These are phyloP conservation scores for Cladosporium halotolerans DNA, from an alignment of 2,329 filamentous ascomycete genomes.

Conservation along the genomic window DNA sequence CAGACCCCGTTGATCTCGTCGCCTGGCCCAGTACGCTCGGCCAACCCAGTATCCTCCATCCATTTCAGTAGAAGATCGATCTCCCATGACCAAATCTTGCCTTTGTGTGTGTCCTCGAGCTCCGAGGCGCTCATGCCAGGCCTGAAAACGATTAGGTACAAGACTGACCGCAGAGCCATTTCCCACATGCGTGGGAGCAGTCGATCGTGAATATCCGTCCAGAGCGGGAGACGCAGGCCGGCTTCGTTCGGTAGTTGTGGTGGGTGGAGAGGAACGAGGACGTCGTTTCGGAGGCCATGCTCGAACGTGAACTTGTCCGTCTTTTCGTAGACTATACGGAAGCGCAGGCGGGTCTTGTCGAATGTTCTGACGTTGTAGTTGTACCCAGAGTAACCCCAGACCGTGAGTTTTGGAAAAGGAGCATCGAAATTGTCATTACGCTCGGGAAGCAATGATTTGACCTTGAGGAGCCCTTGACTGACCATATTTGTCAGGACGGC, in stretches of 20 bases:
- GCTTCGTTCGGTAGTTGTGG: conserved; percentile 14
- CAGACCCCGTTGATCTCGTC: conserved; percentile 29
- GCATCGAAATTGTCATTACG: conserved; percentile 47
- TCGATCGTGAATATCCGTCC: conserved; percentile 63
- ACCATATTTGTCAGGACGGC: conserved; percentile 63
- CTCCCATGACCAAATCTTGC: conserved; percentile 59
- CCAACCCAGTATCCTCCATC: conserved; percentile 49
- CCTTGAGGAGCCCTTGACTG: conserved; percentile 49
- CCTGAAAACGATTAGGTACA: conserved; percentile 57
- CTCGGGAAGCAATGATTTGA: conserved; percentile 52
- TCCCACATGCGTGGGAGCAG: conserved; percentile 57
- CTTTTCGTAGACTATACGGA: conserved; percentile 54
- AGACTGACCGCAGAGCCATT: conserved; percentile 55
- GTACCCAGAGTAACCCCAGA: conserved; percentile 64
- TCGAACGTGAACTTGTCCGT: conserved; percentile 54
- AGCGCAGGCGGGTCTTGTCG: conserved; percentile 59
- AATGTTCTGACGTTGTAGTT: conserved; percentile 66
- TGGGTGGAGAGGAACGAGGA: conserved; percentile 25
- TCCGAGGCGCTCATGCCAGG: conserved; percentile 50
- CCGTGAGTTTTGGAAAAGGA: conserved; percentile 39
- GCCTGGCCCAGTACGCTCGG: conserved; percentile 38
- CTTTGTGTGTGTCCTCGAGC: conserved; percentile 51
- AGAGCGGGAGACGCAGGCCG: conserved; percentile 54
- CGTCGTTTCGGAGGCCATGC: conserved; percentile 42
- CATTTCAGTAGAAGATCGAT: conserved; percentile 53